Base-by-base conservation (phyloP, 2,329 filamentous ascomycete species). In the Biscogniauxia marginata region DNA sequence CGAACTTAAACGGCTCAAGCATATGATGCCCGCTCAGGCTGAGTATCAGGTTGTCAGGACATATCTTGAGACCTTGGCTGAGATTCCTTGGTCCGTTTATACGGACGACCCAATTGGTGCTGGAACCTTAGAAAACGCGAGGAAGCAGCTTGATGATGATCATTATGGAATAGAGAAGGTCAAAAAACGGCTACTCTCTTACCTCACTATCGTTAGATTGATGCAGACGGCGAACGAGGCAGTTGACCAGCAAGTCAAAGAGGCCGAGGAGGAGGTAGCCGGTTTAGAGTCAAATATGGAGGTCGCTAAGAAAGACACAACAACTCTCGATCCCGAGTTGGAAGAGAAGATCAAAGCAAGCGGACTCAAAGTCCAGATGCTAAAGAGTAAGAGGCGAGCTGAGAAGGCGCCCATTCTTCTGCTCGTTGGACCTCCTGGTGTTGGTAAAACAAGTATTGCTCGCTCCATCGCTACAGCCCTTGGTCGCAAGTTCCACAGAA, bases 391-490 rank as follows among this genome's bases (percentile, higher is more conserved):
- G 78, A 87, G 88, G 47, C 90, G 93, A 84, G 84, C 91, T 7
- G 95, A 99, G 77, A 97, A 95, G 75, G 97, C 95, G 1, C 95
- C 95, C 1, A 99, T 99, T 62, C 81, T 99, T 62, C 84, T 99
- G 8, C 84, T 99, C 7, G 90, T 96, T 43, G 95, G 95, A 0
- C 95, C 95, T 11, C 95, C 95, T 1, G 95, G 95, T 49, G 93
- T 93, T 3, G 95, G 95, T 62, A 99, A 99, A 80, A 99, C 95
- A 0, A 96, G 91, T 66, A 80, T 99, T 47, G 95, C 95, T 24
- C 91, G 93, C 66, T 98, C 93, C 1, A 88, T 99, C 21, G 95
- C 95, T 1, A 90, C 90, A 16, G 93, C 95, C 1, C 81, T 99
- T 9, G 93, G 93, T 16, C 87, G 95, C 61, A 96, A 97, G 72